Evolutionary conservation across 352 stramenopile species (phyloP).

Genomic region (Globisporangium perplexum): DNA sequence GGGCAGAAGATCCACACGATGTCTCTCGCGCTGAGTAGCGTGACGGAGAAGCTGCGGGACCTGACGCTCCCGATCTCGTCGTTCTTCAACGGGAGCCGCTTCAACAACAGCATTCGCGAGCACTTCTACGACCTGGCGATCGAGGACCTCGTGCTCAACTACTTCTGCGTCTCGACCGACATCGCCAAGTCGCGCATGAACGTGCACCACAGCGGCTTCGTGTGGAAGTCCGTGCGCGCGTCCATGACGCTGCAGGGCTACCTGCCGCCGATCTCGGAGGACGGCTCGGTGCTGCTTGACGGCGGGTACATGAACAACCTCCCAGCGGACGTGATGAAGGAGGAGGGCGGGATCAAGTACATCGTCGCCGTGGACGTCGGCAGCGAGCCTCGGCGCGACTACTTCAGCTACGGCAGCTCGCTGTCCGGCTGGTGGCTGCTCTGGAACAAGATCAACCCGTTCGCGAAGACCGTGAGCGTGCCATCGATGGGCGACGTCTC

Average conservation of each 20-base stretch:
- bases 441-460: slow-evolving; percentile 90
- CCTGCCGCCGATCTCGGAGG: slow-evolving; percentile 85
- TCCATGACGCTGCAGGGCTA: slow-evolving; percentile 92
- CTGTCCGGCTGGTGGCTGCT: slow-evolving; percentile 90
- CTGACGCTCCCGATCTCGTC: slow-evolving; percentile 86
- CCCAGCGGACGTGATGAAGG: slow-evolving; percentile 89
- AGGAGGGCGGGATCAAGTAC: slow-evolving; percentile 85
- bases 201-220: slow-evolving; percentile 76
- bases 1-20: slow-evolving; percentile 49
- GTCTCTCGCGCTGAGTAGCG: slow-evolving; percentile 57
- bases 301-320: slow-evolving; percentile 94
- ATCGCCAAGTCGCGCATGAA: slow-evolving; percentile 87
- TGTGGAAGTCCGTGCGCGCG: slow-evolving; percentile 90
- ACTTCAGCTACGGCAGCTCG: slow-evolving; percentile 75
- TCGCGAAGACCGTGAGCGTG: slow-evolving; percentile 80
- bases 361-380: slow-evolving; percentile 89
- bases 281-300: slow-evolving; percentile 84
- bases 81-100: slow-evolving; percentile 85
- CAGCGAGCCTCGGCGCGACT: slow-evolving; percentile 66
- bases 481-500: slow-evolving; percentile 92
- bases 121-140: slow-evolving; percentile 78
- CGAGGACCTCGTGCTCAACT: slow-evolving; percentile 90
- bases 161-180: slow-evolving; percentile 91
- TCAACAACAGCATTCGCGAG: slow-evolving; percentile 71
- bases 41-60: slow-evolving; percentile 72